Base-by-base conservation (phyloP, 345 rosid genomes). In the Brassica cretica region DNA sequence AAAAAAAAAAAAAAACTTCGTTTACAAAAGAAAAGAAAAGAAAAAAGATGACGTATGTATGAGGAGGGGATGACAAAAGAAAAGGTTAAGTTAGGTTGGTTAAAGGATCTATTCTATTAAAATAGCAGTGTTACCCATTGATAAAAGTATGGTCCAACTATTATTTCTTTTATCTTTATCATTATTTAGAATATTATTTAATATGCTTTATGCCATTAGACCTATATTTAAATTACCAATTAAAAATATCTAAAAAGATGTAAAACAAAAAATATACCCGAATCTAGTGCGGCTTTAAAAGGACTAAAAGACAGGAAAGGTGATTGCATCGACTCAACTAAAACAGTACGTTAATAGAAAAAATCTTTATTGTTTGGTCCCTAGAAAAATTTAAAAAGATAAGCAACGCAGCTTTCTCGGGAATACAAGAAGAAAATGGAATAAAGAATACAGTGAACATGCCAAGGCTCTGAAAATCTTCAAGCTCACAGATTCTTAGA, bases 401-500 rank as follows among this genome's bases (percentile, higher is more conserved):
- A 71, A 55, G 10, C 14, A 67, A 9, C 11, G 15, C 59, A 68
- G 68, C 66, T 79, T 73, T 79, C 66, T 79, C 33, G 71, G 78
- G 70, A 79, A 73, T 68, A 8, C 6, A 73, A 66, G 68, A 58
- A n/a, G 6, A 27, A 29, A 19, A 53, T 16, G 62, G 76, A 78
- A 78, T 78, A 78, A 73, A 73, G 71, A 62, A 53, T 24, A 72
- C 29, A 79, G 74, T 37, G 74, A 79, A 73, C 74, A 37, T 79
- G 82, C 59, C 27, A 73, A 72, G 60, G 25, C 70, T 68, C 82
- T 73, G 66, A 79, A 72, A 73, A 79, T 79, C 82, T 73, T 79
- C 78, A 73, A 46, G 24, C 49, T 68, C 74, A 62, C 78, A 79
- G 66, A 79, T 73, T 73, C 78, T 60, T 6, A 78, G 27, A 56